Conservation (phyloP, 2,329 filamentous ascomycete species). For the Penicillium vulpinum region DNA sequence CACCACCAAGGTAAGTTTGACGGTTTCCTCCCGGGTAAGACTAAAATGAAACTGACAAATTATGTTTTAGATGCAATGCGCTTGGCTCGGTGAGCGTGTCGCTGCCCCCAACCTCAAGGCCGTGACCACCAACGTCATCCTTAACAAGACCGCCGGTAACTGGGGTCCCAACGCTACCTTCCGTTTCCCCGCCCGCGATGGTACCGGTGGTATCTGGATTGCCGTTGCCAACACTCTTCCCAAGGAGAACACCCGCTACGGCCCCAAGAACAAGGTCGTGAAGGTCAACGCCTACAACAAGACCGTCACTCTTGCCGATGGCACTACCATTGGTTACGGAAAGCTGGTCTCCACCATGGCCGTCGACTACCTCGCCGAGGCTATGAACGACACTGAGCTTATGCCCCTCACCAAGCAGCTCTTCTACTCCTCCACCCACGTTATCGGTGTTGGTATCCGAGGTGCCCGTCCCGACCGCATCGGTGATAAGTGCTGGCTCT, state of each 20-base stretch:
- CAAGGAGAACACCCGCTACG: slow-evolving; percentile 86
- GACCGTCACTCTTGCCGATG: slow-evolving; percentile 76
- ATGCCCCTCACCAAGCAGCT: slow-evolving; percentile 81
- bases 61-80: slow-evolving; percentile 85
- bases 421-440: slow-evolving; percentile 96
- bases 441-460: slow-evolving; percentile 92
- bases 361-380: slow-evolving; percentile 82
- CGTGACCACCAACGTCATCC: slow-evolving; percentile 89
- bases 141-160: slow-evolving; percentile 93
- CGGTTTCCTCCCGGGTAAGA: not conserved
- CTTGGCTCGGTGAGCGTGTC: slow-evolving; percentile 98
- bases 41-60: slow-evolving; percentile 8
- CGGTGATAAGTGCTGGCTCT: slow-evolving; percentile 99
- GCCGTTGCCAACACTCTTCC: slow-evolving; percentile 91
- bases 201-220: slow-evolving; percentile 98
- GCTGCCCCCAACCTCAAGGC: slow-evolving; percentile 94
- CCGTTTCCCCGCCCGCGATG: slow-evolving; percentile 92
- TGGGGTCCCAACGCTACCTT: slow-evolving; percentile 99
- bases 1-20: slow-evolving; percentile 76
- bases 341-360: slow-evolving; percentile 96
- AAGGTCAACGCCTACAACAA: slow-evolving; percentile 87
- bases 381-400: slow-evolving; percentile 85
- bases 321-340: slow-evolving; percentile 84
- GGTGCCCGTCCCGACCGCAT: slow-evolving; percentile 91
- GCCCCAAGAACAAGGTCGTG: slow-evolving; percentile 77